phyloP scores from a whole-genome alignment of 2,329 filamentous ascomycete genomes.

The Venturia asperata region DNA sequence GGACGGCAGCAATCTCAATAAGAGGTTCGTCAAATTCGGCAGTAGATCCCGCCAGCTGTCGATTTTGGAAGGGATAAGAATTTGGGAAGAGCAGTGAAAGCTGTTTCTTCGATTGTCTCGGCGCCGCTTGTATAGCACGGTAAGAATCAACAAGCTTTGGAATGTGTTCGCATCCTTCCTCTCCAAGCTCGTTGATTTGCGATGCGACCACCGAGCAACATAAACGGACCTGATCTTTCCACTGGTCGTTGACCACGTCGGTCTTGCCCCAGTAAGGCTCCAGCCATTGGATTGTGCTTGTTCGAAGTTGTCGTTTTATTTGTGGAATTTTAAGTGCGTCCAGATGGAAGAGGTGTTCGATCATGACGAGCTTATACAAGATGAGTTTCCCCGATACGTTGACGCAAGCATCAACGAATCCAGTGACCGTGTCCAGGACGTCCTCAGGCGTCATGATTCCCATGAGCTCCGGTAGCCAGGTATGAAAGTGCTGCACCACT shows the following conservation, averaged over 20 bases:
- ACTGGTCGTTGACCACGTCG: constrained; percentile 69
- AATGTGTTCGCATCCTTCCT: constrained; percentile 81
- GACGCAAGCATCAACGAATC: constrained; percentile 87
- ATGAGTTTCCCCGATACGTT: constrained; percentile 84
- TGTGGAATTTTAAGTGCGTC: constrained; percentile 74
- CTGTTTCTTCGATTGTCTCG: constrained; percentile 49
- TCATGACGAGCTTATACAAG: constrained; percentile 83
- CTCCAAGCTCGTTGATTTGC: constrained; percentile 68
- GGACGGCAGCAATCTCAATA: constrained; percentile 78
- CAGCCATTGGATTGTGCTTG: constrained; percentile 85
- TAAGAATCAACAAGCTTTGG: constrained; percentile 90
- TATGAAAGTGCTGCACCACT: constrained; percentile 91
- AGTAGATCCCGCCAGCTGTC: constrained; percentile 45
- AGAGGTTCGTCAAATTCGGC: constrained; percentile 74
- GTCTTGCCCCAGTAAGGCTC: constrained; percentile 85
- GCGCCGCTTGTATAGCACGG: constrained; percentile 62
- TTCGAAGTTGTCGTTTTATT: constrained; percentile 64
- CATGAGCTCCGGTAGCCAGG: constrained; percentile 88
- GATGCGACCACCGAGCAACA: constrained; percentile 90
- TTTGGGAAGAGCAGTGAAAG: constrained; percentile 87
- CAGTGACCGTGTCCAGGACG: constrained; percentile 82
- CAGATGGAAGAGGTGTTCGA: constrained; percentile 82
- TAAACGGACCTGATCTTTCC: constrained; percentile 84
- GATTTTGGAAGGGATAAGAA: constrained; percentile 79
- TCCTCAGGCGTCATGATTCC: constrained; percentile 72